Base-by-base conservation (phyloP, 1,139 yeast genomes). In the Suhomyces choctaworum region DNA sequence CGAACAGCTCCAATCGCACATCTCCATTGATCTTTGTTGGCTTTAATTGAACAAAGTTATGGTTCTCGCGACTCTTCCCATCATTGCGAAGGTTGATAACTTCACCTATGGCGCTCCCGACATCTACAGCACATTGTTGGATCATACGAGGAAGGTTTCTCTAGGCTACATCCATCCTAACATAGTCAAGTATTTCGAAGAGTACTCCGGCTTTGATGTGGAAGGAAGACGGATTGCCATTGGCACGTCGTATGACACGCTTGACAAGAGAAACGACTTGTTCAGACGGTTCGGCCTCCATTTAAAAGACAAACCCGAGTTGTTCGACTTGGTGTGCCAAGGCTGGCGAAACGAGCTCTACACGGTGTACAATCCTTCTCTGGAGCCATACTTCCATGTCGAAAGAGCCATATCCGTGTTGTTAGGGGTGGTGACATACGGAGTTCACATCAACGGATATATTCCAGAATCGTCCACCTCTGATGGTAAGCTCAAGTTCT, bases 341-440 rank as follows among this genome's bases (percentile, higher is more conserved):
- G 96, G 96, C 3, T 92, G 98, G 98, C 72, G 98, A 53, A 60
- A 85, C 54, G 98, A 92, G 60, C 68, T 78, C 26, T 92, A 88
- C 58, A 72, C 82, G 0, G 78, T 90, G 4, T 87, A 81, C 60
- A 71, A 74, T 40, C 79, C 83, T 0, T 48, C 64, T 0, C 62
- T 63, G 7, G 45, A 41, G 1, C 83, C 86, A 0, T 92, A 90
- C 52, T 59, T 88, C 46, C 63, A 70, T 5, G 58, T 89, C 2
- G 98, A 92, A 56, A 68, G 98, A 30, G 82, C 96, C 0, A 78
- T 88, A 35, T 78, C 95, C 7, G 85, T 87, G 1, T 59, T 88
- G 5, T 56, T 90, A 29, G 98, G 98, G 0, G 82, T 92, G 12
- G 80, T 83, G 0, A 88, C 96, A 35, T 89, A 89, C 54, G 98